Evolutionary conservation across 257 asterid genomes (phyloP).

Genomic region (Solanum appendiculatum): DNA sequence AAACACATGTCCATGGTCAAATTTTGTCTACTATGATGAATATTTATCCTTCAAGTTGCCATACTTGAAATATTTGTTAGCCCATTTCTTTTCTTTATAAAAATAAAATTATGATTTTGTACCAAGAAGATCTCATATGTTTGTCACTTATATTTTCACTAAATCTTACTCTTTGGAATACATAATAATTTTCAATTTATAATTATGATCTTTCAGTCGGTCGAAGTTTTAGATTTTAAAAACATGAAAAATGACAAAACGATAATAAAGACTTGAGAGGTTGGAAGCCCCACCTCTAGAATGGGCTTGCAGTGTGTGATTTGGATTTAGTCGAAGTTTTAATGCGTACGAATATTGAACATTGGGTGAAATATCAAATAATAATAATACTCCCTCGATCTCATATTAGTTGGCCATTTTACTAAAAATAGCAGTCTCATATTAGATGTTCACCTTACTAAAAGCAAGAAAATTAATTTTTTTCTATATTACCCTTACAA

Average conservation of each 20-base stretch:
- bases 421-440: rapidly evolving
- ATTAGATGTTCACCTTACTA: no score
- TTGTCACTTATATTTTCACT: background rate
- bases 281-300: background rate
- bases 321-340: no score
- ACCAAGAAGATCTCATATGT: background rate
- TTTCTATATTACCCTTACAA: no score
- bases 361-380: no score
- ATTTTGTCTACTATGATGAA: background rate
- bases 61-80: background rate
- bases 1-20: background rate
- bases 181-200: background rate
- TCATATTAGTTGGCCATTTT: background rate
- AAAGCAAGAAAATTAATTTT: no score
- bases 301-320: background rate
- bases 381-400: background rate
- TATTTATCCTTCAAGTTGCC: background rate
- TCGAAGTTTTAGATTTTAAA: background rate
- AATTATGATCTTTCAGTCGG: background rate
- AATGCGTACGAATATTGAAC: no score
- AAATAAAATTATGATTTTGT: background rate
- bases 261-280: background rate
- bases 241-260: background rate
- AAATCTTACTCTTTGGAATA: background rate
- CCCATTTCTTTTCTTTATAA: background rate